Evolutionary conservation across 2,329 filamentous ascomycete species (phyloP).

Genomic region (Clarireedia sp.): DNA sequence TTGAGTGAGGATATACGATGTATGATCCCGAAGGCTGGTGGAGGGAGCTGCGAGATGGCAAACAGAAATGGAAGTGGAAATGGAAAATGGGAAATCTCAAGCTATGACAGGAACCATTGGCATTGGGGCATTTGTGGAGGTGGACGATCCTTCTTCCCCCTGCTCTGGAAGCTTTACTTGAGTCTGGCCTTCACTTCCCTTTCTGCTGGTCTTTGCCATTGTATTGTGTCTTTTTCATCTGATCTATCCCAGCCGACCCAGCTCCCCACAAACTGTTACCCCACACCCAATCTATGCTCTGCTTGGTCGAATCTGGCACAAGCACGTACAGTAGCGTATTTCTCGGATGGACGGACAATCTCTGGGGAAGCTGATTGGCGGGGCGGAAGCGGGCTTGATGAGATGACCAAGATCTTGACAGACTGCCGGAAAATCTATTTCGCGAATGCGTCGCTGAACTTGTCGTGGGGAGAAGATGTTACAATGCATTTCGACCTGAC

Average conservation of each 20-base stretch:
- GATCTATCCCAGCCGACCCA: slow-evolving; percentile 2
- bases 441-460: background rate
- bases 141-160: too few relatives aligned
- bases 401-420: background rate
- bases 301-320: background rate
- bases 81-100: background rate
- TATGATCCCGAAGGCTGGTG: too few relatives aligned
- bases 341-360: slow-evolving; percentile 1
- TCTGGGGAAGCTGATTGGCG: background rate
- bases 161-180: background rate
- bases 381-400: background rate
- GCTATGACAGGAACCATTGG: too few relatives aligned
- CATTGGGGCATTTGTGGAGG: too few relatives aligned
- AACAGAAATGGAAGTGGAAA: too few relatives aligned
- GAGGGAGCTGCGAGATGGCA: too few relatives aligned
- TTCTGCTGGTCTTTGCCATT: background rate
- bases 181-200: background rate
- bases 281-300: background rate
- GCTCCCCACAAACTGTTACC: background rate
- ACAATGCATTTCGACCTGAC: background rate
- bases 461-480: background rate
- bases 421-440: slow-evolving; percentile 2
- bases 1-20: too few relatives aligned
- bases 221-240: slow-evolving; percentile 1
- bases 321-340: background rate